These are phyloP conservation scores for Rachicladosporium sp. DNA, from an alignment of 2,329 filamentous ascomycete species.

Conservation along the genomic window DNA sequence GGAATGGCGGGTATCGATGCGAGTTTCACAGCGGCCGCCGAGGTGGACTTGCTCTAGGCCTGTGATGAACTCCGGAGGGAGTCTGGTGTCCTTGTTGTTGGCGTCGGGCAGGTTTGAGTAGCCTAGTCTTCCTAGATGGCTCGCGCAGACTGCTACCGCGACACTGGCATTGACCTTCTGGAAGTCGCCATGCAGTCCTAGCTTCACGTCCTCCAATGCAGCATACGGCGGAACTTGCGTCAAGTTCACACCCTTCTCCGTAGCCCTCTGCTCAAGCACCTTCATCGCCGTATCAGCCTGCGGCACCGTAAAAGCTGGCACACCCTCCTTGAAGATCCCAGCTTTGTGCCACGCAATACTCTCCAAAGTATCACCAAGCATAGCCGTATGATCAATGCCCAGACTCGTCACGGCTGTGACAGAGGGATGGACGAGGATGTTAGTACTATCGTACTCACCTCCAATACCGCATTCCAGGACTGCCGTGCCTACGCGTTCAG, in stretches of 20 bases:
- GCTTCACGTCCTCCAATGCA: slow-evolving; percentile 34
- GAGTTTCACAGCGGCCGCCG: slow-evolving; percentile 65
- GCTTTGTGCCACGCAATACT: slow-evolving; percentile 89
- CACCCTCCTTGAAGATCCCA: slow-evolving; percentile 64
- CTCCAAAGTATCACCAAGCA: slow-evolving; percentile 67
- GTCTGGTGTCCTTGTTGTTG: slow-evolving; percentile 25
- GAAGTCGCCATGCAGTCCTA: slow-evolving; percentile 50
- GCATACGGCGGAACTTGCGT: slow-evolving; percentile 39
- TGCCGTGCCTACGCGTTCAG: slow-evolving; percentile 62
- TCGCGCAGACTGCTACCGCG: slow-evolving; percentile 45
- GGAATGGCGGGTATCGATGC: slow-evolving; percentile 36
- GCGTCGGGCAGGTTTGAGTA: slow-evolving; percentile 29
- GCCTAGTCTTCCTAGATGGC: slow-evolving; percentile 41
- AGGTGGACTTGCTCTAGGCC: slow-evolving; percentile 58
- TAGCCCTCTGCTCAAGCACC: slow-evolving; percentile 44
- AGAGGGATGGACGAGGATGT: slow-evolving; percentile 60
- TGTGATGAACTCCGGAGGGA: slow-evolving; percentile 50
- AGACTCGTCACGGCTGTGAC: slow-evolving; percentile 66
- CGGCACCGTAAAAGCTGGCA: slow-evolving; percentile 50
- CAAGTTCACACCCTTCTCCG: slow-evolving; percentile 36
- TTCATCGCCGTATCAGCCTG: slow-evolving; percentile 43
- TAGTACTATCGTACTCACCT: slow-evolving; percentile 86
- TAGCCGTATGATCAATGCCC: slow-evolving; percentile 71
- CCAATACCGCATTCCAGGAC: slow-evolving; percentile 91
- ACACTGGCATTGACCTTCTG: slow-evolving; percentile 52